Evolutionary conservation across 176 grass and related monocot species (phyloP), one percentile per base, ranked within the genome.

Genomic region (Canna indica): DNA sequence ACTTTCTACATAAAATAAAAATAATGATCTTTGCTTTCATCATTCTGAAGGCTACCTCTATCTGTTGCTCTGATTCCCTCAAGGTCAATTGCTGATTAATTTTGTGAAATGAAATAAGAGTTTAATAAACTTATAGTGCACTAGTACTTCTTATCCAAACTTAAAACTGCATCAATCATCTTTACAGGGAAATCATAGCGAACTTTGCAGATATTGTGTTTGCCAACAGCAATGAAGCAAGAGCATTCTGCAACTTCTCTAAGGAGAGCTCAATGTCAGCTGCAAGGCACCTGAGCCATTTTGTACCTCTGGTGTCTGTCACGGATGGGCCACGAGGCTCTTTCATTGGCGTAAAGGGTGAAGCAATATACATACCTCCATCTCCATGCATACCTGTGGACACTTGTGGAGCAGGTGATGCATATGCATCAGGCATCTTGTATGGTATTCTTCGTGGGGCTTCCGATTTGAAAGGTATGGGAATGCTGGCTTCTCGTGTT

Each of bases 121-220:
- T 69, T 45, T n/a, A 39, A n/a, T n/a, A 32, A 30, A 16, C 11
- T 32, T 30, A 14, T 34, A 34, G 28, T 34, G 17, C 60, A 28
- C 8, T 59, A 6, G 20, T 24, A 0, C 24, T 73, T 57, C 48
- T 58, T 12, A 16, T 15, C 2, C 22, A 6, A 24, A 44, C 35
- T 35, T 34, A 24, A n/a, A 50, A 48, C 27, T 42, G 10, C 4
- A 0, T 12, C 22, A 28, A 26, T 68, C 34, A 67, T 56, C 33
- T 68, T 17, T 77, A 50, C 76, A 97, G 93, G 88, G 86, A 97
- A 33, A 85, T 99, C 26, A 85, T 99, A 44, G 68, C 64, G 72
- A 90, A 93, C 73, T 87, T 90, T 71, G 84, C 89, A 28, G 94
- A 93, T 39, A 88, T 99, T 75, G 28, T 99, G 32, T 97, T 97